phyloP scores from a whole-genome alignment of 306 rosid genomes.

The Prunus mongolica region DNA sequence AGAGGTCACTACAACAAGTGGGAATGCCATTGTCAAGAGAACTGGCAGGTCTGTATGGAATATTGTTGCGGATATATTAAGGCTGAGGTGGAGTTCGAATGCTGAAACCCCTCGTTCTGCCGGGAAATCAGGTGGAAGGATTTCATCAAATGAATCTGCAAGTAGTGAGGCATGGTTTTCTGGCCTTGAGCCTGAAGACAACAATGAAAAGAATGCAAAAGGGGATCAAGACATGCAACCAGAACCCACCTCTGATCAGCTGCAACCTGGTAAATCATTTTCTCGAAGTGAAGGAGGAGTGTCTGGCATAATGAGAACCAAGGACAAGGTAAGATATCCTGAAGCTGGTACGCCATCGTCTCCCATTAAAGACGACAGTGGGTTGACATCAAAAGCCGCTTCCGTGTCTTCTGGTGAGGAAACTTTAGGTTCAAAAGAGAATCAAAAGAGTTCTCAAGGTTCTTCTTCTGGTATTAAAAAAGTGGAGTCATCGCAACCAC shows the following conservation, averaged over 20 bases:
- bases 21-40: conserved; percentile 51
- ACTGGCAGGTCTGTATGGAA: conserved; percentile 77
- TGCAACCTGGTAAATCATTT: conserved; percentile 21
- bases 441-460: conserved; percentile 34
- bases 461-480: conserved; percentile 40
- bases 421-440: conserved; percentile 33
- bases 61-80: conserved; percentile 53
- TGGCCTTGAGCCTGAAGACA: conserved; percentile 68
- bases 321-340: conserved; percentile 37
- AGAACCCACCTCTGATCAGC: conserved; percentile 39
- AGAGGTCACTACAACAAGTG: conserved; percentile 32
- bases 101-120: conserved; percentile 48
- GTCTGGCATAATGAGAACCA: conserved; percentile 29
- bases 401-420: conserved; percentile 55
- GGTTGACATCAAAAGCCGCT: conserved; percentile 39
- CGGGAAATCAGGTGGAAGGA: conserved; percentile 48
- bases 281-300: conserved; percentile 39
- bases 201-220: conserved; percentile 30
- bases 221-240: conserved; percentile 33
- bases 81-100: conserved; percentile 60
- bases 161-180: conserved; percentile 67
- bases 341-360: conserved; percentile 50
- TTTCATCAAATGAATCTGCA: conserved; percentile 58
- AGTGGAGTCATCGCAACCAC: conserved; percentile 30
- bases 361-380: conserved; percentile 38